Evolutionary conservation across 2,329 filamentous ascomycete species (phyloP).

Genomic region (Alternaria ethzedia): DNA sequence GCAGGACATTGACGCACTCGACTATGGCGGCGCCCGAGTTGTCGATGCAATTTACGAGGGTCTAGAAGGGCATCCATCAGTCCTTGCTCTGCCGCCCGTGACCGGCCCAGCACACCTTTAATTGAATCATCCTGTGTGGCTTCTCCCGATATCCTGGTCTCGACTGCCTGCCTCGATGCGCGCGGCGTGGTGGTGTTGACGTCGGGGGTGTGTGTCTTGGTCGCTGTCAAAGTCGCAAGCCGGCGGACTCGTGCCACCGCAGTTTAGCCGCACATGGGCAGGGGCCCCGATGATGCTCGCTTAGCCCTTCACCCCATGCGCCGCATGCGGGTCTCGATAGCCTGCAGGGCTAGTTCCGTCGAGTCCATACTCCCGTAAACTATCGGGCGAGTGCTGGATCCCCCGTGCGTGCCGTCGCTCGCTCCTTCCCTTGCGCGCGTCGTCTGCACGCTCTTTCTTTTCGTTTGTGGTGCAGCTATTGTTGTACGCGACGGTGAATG

Average conservation of each 20-base stretch:
- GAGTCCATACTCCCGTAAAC: conserved; percentile 21
- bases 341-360: conserved; percentile 11
- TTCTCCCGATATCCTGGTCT: not conserved
- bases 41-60: conserved; percentile 99
- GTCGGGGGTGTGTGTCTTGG: not conserved
- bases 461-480: conserved; percentile 4
- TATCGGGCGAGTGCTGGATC: conserved; percentile 16
- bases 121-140: conserved; percentile 45
- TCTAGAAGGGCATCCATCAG: conserved; percentile 69
- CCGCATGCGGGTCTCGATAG: conserved; percentile 4
- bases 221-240: conserved; percentile 3
- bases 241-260: not conserved
- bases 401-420: conserved; percentile 30
- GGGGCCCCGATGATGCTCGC: conserved; percentile 2
- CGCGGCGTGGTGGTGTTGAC: conserved; percentile 15
- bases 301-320: conserved; percentile 9
- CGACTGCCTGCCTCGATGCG: not conserved
- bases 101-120: conserved; percentile 40
- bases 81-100: conserved; percentile 17
- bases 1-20: conserved; percentile 92
- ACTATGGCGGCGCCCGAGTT: conserved; percentile 97
- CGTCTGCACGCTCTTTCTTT: conserved; percentile 34
- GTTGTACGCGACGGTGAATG: conserved; percentile 27
- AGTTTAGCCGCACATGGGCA: not conserved
- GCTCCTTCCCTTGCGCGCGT: conserved; percentile 19